phyloP scores from a whole-genome alignment of 495 filamentous ascomycete species.

The Rhypophila decipiens region DNA sequence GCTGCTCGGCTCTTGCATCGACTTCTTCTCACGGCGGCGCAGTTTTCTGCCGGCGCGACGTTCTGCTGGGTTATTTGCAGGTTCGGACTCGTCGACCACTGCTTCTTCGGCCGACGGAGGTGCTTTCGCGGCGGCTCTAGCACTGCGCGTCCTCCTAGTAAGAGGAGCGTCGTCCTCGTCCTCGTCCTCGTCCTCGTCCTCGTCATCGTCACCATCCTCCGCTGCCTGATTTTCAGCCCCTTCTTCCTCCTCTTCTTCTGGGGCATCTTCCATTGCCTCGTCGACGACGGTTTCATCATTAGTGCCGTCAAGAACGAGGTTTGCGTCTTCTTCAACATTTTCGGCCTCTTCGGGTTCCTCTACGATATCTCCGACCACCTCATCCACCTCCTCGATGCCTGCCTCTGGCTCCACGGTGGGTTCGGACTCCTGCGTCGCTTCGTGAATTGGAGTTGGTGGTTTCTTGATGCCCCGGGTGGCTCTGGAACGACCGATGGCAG shows the following conservation, averaged over 20 bases:
- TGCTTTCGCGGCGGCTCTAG: conserved; percentile 24
- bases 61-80: conserved; percentile 23
- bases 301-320: conserved; percentile 1
- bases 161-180: conserved; percentile 61
- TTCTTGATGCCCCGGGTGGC: conserved; percentile 55
- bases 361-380: conserved; percentile 23
- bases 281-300: conserved; percentile 8
- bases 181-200: conserved; percentile 60
- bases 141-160: conserved; percentile 44
- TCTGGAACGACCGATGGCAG: conserved; percentile 33
- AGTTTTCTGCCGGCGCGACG: conserved; percentile 45
- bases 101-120: conserved; percentile 23
- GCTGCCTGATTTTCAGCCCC: conserved; percentile 32
- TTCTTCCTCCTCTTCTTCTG: conserved; percentile 10
- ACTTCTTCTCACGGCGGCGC: conserved; percentile 44
- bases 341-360: conserved; percentile 8
- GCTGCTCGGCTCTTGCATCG: conserved; percentile 62
- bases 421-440: conserved; percentile 49
- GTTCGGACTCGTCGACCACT: conserved; percentile 18
- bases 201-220: conserved; percentile 42
- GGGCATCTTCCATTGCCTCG: conserved; percentile 5
- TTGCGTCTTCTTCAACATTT: conserved; percentile 2
- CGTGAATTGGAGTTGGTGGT: conserved; percentile 51
- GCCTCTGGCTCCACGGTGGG: conserved; percentile 21
- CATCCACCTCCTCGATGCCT: conserved; percentile 21